phyloP scores from a whole-genome alignment of 2,329 filamentous ascomycete species.

The Podosphaera fusca region DNA sequence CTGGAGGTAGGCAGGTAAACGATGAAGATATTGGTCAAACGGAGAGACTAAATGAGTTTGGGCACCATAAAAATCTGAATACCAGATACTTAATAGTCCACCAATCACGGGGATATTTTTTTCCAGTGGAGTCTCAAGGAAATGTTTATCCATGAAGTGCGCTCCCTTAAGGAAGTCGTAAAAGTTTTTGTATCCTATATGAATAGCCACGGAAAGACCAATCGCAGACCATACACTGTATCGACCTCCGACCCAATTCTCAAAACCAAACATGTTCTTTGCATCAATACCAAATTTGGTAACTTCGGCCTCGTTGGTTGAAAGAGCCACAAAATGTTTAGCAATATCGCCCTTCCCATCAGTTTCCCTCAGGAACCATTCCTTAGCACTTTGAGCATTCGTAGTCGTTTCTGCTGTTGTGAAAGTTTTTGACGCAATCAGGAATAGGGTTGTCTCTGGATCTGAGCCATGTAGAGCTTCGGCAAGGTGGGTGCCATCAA shows the following conservation, averaged over 20 bases:
- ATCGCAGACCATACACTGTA: slow-evolving; percentile 99
- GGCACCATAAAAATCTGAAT: slow-evolving; percentile 94
- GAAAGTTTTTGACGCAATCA: slow-evolving; percentile 97
- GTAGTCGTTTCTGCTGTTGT: slow-evolving; percentile 93
- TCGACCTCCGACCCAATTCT: slow-evolving; percentile 92
- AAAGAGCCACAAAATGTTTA: slow-evolving; percentile 96
- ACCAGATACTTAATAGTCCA: slow-evolving; percentile 91
- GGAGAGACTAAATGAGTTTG: slow-evolving; percentile 95
- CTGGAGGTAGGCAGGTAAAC: slow-evolving; percentile 96
- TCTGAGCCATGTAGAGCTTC: slow-evolving; percentile 76
- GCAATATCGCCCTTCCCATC: slow-evolving; percentile 64
- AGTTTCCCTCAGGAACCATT: slow-evolving; percentile 78
- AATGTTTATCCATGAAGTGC: slow-evolving; percentile 97
- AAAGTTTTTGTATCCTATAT: slow-evolving; percentile 96
- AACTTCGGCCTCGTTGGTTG: slow-evolving; percentile 85
- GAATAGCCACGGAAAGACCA: slow-evolving; percentile 77
- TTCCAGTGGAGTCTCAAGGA: slow-evolving; percentile 70
- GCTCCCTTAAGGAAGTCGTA: slow-evolving; percentile 84
- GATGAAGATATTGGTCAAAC: slow-evolving; percentile 97
- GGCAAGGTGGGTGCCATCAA: slow-evolving; percentile 92
- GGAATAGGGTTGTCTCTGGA: slow-evolving; percentile 95
- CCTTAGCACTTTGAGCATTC: slow-evolving; percentile 92
- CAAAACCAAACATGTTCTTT: slow-evolving; percentile 99
- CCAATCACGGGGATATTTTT: slow-evolving; percentile 88
- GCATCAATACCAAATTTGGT: slow-evolving; percentile 97